Base-by-base conservation (phyloP, 768 basidiomycete species). In the Coprinellus aureogranulatus region DNA sequence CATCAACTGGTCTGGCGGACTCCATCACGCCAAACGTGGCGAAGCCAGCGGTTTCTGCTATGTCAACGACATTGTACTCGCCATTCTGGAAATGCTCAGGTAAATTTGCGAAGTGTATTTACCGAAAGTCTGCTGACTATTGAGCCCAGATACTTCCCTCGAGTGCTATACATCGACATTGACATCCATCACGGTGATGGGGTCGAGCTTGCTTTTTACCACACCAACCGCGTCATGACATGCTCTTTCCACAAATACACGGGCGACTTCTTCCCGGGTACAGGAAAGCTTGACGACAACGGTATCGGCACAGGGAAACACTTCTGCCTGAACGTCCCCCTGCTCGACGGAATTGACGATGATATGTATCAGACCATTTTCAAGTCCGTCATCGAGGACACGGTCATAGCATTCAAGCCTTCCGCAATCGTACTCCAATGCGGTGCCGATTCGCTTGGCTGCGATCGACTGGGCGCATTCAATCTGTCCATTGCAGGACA, bases 201-300 rank as follows among this genome's bases (percentile, higher is more conserved):
- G 23, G 97, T 99, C 2, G 94, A 99, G 68, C 89, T 96, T 59
- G 97, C 96, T 0, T 98, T 99, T 72, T 99, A 96, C 73, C 89
- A 96, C 64, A 90, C 93, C 39, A 94, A 99, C 66, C 88, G 96
- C n/a, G 96, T 99, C 61, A 89, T 98, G 84, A 98, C 96, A 0
- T 92, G 98, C 14, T 98, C 96, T 0, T 99, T 99, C 74, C 96
- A 99, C 79, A 98, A 98, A 74, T 99, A 97, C 77, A 94, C 91
- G 1, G 94, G 93, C 55, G 93, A 96, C 66, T 99, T 99, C 79
- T 99, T 99, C 72, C 96, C 96, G 0, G 94, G 95, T 0, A 99
- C 96, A 0, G 96, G 96, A 16, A 94, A 94, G 71, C 80, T 98
- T 9, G 91, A 95, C 67, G 96, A 99, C 74, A 92, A 93, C 59